These are phyloP conservation scores for Orbilia brochopaga DNA, from an alignment of 2,329 filamentous ascomycete species.

Conservation along the genomic window DNA sequence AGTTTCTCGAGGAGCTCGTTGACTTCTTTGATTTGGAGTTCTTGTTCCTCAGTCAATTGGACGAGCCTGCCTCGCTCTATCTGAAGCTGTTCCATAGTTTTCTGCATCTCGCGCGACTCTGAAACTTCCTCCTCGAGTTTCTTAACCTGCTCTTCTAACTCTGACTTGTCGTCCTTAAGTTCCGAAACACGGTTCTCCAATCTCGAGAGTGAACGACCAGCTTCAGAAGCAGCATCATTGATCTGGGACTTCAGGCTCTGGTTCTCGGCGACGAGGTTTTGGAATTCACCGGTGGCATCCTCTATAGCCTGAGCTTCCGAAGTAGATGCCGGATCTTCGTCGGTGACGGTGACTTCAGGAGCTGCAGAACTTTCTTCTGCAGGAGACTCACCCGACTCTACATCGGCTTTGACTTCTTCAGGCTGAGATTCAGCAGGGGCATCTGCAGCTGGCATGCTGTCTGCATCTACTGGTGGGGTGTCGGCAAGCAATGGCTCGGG, in stretches of 20 bases:
- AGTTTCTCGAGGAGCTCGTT: slow-evolving; percentile 25
- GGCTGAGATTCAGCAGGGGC: not conserved
- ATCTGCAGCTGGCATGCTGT: slow-evolving; percentile 23
- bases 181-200: slow-evolving; percentile 44
- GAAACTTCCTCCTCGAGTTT: slow-evolving; percentile 26
- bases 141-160: slow-evolving; percentile 25
- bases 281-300: slow-evolving; percentile 45
- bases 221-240: slow-evolving; percentile 33
- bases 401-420: slow-evolving; percentile 20
- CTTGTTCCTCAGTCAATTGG: slow-evolving; percentile 31
- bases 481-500: slow-evolving; percentile 8
- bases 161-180: slow-evolving; percentile 37
- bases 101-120: slow-evolving; percentile 38
- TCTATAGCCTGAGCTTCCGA: slow-evolving; percentile 18
- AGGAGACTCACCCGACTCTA: slow-evolving; percentile 5
- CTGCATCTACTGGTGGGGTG: slow-evolving; percentile 5
- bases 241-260: slow-evolving; percentile 39
- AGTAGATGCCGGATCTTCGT: slow-evolving; percentile 4
- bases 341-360: slow-evolving; percentile 33
- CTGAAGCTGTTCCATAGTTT: slow-evolving; percentile 31
- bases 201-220: slow-evolving; percentile 39
- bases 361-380: slow-evolving; percentile 12
- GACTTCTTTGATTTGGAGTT: slow-evolving; percentile 36
- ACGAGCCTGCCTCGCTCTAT: slow-evolving; percentile 38
- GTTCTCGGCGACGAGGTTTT: slow-evolving; percentile 39